Percentiles rank a stretch among this genome's conserved stretches.
Conservation (phyloP, 768 basidiomycete genomes). For the Boletus coccyginus region DNA sequence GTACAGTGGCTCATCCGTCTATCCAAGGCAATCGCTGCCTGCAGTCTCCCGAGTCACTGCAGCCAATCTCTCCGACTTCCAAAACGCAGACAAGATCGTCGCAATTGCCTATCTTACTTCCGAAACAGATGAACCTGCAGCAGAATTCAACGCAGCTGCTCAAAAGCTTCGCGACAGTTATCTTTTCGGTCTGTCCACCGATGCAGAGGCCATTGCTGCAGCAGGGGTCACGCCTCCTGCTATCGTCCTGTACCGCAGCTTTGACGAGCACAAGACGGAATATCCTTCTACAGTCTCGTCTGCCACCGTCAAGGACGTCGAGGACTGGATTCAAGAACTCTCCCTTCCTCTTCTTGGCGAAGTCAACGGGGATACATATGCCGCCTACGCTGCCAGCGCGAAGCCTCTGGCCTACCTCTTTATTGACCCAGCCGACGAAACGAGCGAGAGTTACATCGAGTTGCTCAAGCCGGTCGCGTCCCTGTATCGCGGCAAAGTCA, state of each 20-base stretch:
- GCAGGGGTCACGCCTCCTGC: constrained; percentile 80
- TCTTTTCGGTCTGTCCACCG: constrained; percentile 86
- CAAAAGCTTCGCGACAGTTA: constrained; percentile 89
- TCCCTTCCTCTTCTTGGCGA: constrained; percentile 88
- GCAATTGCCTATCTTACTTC: constrained; percentile 80
- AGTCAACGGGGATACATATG: constrained; percentile 93
- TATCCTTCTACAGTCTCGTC: constrained; percentile 63
- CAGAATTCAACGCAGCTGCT: constrained; percentile 78
- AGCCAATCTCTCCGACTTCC: constrained; percentile 81
- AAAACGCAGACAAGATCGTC: constrained; percentile 86
- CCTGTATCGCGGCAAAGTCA: constrained; percentile 80
- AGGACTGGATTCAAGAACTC: constrained; percentile 78
- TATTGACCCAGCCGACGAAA: constrained; percentile 72
- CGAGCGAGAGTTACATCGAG: constrained; percentile 63
- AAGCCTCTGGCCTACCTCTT: constrained; percentile 96
- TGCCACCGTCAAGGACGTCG: constrained; percentile 58
- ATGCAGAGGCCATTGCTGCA: constrained; percentile 61
- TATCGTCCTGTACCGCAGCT: constrained; percentile 87
- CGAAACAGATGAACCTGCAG: constrained; percentile 63
- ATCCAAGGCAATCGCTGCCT: constrained; percentile 80
- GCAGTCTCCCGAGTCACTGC: constrained; percentile 83
- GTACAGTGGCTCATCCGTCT: constrained; percentile 8
- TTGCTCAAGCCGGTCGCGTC: constrained; percentile 73
- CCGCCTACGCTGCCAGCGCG: constrained; percentile 70
- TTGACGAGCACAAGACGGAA: constrained; percentile 76